Percentiles rank a stretch among this genome's conserved stretches.
These are phyloP conservation scores for Nakazawaea laoshanensis DNA, from an alignment of 805 yeast species.

Conservation along the genomic window DNA sequence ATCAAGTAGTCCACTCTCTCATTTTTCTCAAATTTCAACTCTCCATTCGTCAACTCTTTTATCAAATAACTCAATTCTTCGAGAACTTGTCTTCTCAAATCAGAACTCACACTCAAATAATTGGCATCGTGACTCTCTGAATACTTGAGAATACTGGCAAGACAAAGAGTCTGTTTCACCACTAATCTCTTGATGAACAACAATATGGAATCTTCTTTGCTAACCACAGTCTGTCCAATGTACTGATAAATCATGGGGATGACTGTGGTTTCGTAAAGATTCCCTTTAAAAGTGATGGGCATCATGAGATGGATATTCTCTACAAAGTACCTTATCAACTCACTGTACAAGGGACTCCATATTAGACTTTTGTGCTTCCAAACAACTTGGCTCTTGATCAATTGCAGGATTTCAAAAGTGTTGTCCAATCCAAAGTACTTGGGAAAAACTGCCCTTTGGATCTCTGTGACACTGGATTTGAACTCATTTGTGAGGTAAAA, in stretches of 20 bases:
- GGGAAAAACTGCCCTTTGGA: conserved; percentile 19
- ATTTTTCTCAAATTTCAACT: conserved; percentile 21
- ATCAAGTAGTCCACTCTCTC: conserved; percentile 14
- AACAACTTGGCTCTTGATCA: not conserved
- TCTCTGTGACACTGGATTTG: conserved; percentile 15
- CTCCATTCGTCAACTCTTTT: conserved; percentile 31
- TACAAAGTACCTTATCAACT: conserved; percentile 14
- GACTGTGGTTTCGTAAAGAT: conserved; percentile 14
- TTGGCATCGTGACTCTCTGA: not conserved
- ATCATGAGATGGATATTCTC: conserved; percentile 10
- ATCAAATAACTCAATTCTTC: conserved; percentile 14
- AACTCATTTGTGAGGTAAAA: conserved; percentile 16
- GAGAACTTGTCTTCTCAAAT: conserved; percentile 5
- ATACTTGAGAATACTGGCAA: conserved; percentile 8
- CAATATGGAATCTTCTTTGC: not conserved
- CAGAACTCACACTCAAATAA: conserved; percentile 1
- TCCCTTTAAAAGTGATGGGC: conserved; percentile 10
- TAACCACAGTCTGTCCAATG: conserved; percentile 7
- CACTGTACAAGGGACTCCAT: conserved; percentile 9
- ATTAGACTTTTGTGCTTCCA: not conserved
- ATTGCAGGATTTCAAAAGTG: not conserved
- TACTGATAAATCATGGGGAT: conserved; percentile 7
- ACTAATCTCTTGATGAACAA: conserved; percentile 3
- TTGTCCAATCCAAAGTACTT: conserved; percentile 9
- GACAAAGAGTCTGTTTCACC: conserved; percentile 8